Evolutionary conservation across 2,329 filamentous ascomycete species (phyloP).

Genomic region (Fusarium sp.): DNA sequence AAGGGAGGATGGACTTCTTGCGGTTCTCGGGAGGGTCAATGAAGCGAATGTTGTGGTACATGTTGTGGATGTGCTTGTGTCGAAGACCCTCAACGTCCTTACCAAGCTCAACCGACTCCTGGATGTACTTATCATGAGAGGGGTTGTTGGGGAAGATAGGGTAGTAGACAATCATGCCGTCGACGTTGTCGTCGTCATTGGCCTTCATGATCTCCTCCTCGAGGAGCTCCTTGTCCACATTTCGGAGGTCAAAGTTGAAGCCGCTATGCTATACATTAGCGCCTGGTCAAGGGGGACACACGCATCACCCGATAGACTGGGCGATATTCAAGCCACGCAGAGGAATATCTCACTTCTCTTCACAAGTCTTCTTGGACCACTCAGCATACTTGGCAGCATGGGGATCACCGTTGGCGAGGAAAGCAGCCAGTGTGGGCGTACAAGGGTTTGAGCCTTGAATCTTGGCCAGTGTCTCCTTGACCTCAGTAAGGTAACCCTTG

Average conservation of each 20-base stretch:
- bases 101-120: constrained; percentile 87
- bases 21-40: constrained; percentile 80
- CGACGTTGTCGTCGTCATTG: constrained; percentile 80
- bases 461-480: constrained; percentile 77
- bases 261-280: constrained; percentile 66
- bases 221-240: constrained; percentile 85
- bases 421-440: constrained; percentile 85
- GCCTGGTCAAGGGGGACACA: constrained; percentile 25
- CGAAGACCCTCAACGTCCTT: constrained; percentile 98
- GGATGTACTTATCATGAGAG: constrained; percentile 91
- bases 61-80: constrained; percentile 96
- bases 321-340: constrained; percentile 25
- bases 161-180: constrained; percentile 98
- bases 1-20: constrained; percentile 93
- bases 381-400: constrained; percentile 94
- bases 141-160: constrained; percentile 88
- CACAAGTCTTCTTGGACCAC: constrained; percentile 96
- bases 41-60: constrained; percentile 99
- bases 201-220: constrained; percentile 89
- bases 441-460: constrained; percentile 66
- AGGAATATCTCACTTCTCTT: constrained; percentile 81
- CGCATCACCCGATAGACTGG: constrained; percentile 34
- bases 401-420: constrained; percentile 91
- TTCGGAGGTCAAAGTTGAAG: constrained; percentile 87
- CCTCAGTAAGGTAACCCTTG: constrained; percentile 81